Evolutionary conservation across 176 grass and related monocot species (phyloP).

Genomic region (Aechmea fasciata): DNA sequence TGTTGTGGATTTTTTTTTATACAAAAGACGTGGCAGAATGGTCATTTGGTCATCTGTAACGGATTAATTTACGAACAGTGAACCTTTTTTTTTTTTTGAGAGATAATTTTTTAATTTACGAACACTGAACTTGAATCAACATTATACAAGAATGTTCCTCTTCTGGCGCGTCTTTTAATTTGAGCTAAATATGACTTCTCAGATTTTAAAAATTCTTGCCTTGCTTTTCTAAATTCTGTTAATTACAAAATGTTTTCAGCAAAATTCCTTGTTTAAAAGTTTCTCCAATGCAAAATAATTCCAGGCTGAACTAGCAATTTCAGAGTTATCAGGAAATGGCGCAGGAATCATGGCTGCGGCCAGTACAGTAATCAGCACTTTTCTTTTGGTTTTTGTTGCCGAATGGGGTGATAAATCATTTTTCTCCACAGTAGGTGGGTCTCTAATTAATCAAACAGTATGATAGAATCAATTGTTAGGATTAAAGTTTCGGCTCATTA

Average conservation of each 20-base stretch:
- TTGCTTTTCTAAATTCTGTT: not conserved
- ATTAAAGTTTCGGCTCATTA: not conserved
- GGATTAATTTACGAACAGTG: too few species aligned
- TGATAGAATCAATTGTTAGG: not conserved
- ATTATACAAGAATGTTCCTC: too few species aligned
- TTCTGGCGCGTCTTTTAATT: too few species aligned
- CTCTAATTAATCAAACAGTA: not conserved
- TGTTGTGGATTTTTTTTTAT: too few species aligned
- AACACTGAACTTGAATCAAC: too few species aligned
- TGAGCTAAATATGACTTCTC: too few species aligned
- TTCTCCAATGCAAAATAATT: constrained; percentile 23
- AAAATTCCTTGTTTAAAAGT: constrained; percentile 10
- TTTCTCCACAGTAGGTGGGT: constrained; percentile 89
- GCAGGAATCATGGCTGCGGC: constrained; percentile 73
- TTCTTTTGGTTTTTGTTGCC: constrained; percentile 91
- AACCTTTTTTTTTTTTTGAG: too few species aligned
- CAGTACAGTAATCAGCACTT: constrained; percentile 77
- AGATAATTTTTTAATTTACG: too few species aligned
- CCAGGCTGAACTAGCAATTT: constrained; percentile 91
- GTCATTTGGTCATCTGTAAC: too few species aligned
- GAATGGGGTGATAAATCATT: constrained; percentile 99
- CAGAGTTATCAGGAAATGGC: constrained; percentile 90
- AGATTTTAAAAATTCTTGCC: not conserved
- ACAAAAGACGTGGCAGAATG: too few species aligned
- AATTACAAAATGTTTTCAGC: not conserved